Percentiles rank a stretch among this genome's conserved stretches.
These are phyloP conservation scores for Acmispon strigosus DNA, from an alignment of 306 rosid genomes.

Conservation along the genomic window DNA sequence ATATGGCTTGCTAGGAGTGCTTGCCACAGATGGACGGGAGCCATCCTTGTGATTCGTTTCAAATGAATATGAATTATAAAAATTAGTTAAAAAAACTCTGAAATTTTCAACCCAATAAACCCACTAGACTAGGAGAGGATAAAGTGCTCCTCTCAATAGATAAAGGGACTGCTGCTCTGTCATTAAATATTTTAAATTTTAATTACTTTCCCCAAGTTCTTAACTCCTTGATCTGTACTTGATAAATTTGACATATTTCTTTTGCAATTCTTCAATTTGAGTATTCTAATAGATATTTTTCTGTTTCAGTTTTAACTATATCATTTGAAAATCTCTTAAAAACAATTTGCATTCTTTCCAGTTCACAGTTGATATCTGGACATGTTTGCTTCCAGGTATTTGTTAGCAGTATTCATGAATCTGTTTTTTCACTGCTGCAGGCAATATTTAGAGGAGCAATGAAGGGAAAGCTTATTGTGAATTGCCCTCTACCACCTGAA, in stretches of 20 bases:
- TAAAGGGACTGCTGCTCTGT: background rate
- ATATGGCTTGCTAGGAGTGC: background rate
- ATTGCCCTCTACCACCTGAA: constrained; percentile 65
- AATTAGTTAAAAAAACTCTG: background rate
- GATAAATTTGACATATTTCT: no score
- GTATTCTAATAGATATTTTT: background rate
- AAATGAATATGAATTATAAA: background rate
- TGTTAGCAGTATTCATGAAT: background rate
- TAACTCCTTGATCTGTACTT: background rate
- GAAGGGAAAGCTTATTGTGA: constrained; percentile 83
- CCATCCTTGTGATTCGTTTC: constrained; percentile 3
- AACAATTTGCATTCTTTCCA: background rate
- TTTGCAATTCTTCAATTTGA: no score
- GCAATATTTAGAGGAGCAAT: constrained; percentile 82
- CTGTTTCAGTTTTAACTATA: background rate
- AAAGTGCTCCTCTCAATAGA: background rate
- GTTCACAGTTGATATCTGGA: background rate
- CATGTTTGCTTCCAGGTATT: background rate
- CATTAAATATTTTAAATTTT: background rate
- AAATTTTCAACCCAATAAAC: background rate
- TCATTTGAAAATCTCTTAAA: background rate
- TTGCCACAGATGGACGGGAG: background rate
- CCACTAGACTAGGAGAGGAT: no score
- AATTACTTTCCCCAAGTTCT: background rate
- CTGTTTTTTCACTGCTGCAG: constrained; percentile 29